Base-by-base conservation (phyloP, 2,329 filamentous ascomycete species). In the Colletotrichum nymphaeae region DNA sequence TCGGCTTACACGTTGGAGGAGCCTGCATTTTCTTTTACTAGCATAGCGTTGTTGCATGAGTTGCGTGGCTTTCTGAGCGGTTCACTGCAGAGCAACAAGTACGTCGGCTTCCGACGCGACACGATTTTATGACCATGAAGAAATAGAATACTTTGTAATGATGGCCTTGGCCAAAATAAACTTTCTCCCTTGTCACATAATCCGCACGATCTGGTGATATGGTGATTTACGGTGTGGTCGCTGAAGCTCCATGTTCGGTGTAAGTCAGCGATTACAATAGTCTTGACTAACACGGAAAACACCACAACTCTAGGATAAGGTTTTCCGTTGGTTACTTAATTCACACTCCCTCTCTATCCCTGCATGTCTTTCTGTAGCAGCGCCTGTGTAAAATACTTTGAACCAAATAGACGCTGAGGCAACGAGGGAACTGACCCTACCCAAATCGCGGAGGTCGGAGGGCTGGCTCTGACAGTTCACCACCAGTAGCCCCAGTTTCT, bases 51-150 rank as follows among this genome's bases (percentile, higher is more conserved):
- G 59, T n/a, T 35, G 52, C 42, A 52, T 60, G 67, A 46, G 30
- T 28, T 66, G 24, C 2, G 42, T 49, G 42, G 42, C 19, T 49
- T 55, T 56, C 9, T 28, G 3, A 14, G 37, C 37, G 3, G 26
- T 28, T 59, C 35, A 35, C 35, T 26, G 6, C 60, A 30, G n/a
- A 53, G 46, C 56, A 67, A 19, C 49, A 58, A 19, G 57, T 30
- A 22, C 56, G 69, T 72, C 57, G 53, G 42, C 8, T 16, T 14
- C 46, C 58, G 65, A 69, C 65, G 22, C 22, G 35, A 49, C 52
- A 72, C 49, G 67, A 69, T 22, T 70, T 32, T 26, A 73, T 64
- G 70, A 73, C 28, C 12, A 69, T 24, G 4, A 46, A 63, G 32
- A 49, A 35, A 37, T 35, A 35, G 46, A 16, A 22, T 49, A 42